phyloP scores from a whole-genome alignment of 257 asterid species.

The Paulownia fortunei region DNA sequence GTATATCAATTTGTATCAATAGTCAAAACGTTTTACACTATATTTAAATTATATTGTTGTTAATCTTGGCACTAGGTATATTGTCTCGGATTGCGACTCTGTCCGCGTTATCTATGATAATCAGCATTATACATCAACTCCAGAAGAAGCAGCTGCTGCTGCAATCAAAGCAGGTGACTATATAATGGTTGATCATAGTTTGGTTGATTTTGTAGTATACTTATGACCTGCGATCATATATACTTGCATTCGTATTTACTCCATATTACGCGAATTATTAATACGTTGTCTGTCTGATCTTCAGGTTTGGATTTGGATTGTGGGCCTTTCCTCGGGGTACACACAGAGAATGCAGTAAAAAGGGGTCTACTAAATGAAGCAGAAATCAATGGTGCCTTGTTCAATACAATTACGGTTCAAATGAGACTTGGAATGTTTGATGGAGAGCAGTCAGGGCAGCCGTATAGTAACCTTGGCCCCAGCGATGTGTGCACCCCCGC shows the following conservation, averaged over 20 bases:
- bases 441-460: constrained; percentile 67
- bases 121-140: constrained; percentile 79
- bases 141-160: constrained; percentile 85
- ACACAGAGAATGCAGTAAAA: constrained; percentile 68
- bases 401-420: constrained; percentile 65
- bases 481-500: constrained; percentile 68
- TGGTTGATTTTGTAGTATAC: no score
- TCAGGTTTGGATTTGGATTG: constrained; percentile 87
- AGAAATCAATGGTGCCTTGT: constrained; percentile 57
- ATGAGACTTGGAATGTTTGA: constrained; percentile 92
- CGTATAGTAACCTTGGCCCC: constrained; percentile 65
- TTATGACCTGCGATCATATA: no score
- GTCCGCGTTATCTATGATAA: constrained; percentile 75
- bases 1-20: background rate
- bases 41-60: background rate
- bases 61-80: constrained; percentile 44
- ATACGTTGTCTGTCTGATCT: background rate
- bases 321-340: constrained; percentile 64
- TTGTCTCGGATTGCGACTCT: constrained; percentile 85
- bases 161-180: constrained; percentile 76
- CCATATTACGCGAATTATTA: no score
- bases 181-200: no score
- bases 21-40: background rate
- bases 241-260: no score
- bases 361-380: constrained; percentile 63